Base-by-base conservation (phyloP, 441 rosid species). In the Erodium texanum region DNA sequence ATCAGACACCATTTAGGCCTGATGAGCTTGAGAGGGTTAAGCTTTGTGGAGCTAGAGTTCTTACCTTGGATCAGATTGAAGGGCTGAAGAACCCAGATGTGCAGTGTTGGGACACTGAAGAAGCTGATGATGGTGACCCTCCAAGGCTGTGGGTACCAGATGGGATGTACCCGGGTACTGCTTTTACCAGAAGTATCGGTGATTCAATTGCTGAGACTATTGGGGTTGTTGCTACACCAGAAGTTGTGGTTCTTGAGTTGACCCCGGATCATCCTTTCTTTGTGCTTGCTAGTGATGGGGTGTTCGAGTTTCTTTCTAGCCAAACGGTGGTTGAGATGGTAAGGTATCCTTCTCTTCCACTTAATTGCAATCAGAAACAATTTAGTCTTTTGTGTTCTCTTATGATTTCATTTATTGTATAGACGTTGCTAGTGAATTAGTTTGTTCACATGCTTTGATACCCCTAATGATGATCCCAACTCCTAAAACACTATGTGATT, bases 101-200 rank as follows among this genome's bases (percentile, higher is more conserved):
- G 76, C 94, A 86, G 80, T 92, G 92, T 76, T 95, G 99, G 99
- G 99, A 92, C 58, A 86, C 89, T 15, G 99, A 95, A 80, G 99
- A 95, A 73, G 88, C 76, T 22, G 98, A 93, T 79, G 99, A 90
- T 76, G 99, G 99, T 14, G 99, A 95, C 73, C 99, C 99, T 66
- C 99, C 99, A 0, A 85, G 99, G 75, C 83, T 95, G 76, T 95
- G 99, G 99, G 83, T 90, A 16, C 87, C 88, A 1, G 84, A 86
- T 82, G 99, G 95, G 67, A 95, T 95, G 99, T 95, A 89, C 73
- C 99, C 99, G 0, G 99, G 99, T 50, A 90, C 99, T 14, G 99
- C 99, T 64, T 95, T 95, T 77, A 95, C 98, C 0, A 90, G 99
- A 77, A 95, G 99, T 73, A 78, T 95, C 63, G 99, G 99, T 18